These are phyloP conservation scores for Sordariomycetes sp. DNA, from an alignment of 2,329 filamentous ascomycete genomes.

Conservation along the genomic window DNA sequence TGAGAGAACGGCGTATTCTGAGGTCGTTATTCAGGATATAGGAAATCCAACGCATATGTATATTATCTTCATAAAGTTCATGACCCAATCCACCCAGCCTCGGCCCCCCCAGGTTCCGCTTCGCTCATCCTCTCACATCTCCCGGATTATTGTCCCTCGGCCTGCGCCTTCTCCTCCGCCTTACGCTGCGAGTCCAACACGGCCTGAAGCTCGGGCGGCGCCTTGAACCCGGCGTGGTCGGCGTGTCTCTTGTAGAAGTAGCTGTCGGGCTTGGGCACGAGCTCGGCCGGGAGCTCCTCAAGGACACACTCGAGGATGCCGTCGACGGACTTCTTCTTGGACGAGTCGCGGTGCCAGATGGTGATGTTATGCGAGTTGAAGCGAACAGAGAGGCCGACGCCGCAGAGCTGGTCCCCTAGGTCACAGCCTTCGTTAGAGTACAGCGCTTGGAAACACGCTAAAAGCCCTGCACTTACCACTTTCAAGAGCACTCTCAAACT, in stretches of 20 bases:
- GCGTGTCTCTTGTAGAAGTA: conserved; percentile 86
- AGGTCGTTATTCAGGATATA: background rate
- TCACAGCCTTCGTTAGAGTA: background rate
- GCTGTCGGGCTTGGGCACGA: conserved; percentile 59
- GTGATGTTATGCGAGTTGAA: conserved; percentile 85
- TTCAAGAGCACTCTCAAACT: conserved; percentile 63
- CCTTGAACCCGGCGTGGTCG: conserved; percentile 75
- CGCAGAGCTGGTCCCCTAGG: conserved; percentile 75
- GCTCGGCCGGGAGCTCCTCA: conserved; percentile 59
- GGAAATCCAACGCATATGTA: background rate
- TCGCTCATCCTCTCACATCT: background rate
- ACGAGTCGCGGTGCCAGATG: conserved; percentile 86
- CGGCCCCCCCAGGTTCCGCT: background rate
- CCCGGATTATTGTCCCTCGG: background rate
- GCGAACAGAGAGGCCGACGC: conserved; percentile 75
- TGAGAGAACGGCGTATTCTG: background rate
- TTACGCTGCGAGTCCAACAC: conserved; percentile 46
- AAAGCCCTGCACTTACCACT: conserved; percentile 38
- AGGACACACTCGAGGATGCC: conserved; percentile 63
- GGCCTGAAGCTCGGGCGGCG: conserved; percentile 45
- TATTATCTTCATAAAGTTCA: background rate
- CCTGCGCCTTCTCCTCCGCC: conserved; percentile 12
- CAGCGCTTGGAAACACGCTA: background rate
- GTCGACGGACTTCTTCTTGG: conserved; percentile 69
- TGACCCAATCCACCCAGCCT: background rate